Base-by-base conservation (phyloP, 352 stramenopile species). In the Pythium rishiriense region DNA sequence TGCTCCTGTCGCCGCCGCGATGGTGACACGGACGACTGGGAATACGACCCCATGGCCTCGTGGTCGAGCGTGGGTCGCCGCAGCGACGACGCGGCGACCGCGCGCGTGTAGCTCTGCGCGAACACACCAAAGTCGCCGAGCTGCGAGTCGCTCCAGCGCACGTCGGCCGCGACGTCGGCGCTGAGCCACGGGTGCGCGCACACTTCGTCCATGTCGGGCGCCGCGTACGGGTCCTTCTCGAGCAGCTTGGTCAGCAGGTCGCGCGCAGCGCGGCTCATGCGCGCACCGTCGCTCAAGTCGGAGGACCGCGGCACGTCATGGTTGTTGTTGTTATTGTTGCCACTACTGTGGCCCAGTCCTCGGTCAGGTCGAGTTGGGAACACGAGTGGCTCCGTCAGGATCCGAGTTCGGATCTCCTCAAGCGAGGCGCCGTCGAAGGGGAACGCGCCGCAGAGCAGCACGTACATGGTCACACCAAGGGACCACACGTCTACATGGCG, bases 401-500 rank as follows among this genome's bases (percentile, higher is more conserved):
- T 69, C 11, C 52, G 60, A n/a, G 49, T 22, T 24, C 62, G 58
- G 11, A 66, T 64, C 43, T 75, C 64, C n/a, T 80, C 75, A 10
- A 52, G 46, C 17, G 53, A 56, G 0, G 54, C 42, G 28, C 22
- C 61, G 37, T 69, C 59, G 42, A 91, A 93, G 1, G 84, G 84
- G 51, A 86, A 90, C 15, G 66, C 66, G 1, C 73, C 79, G 33
- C 76, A 91, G 2, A 93, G 64, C 61, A 93, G 70, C 48, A 87
- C 68, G 52, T 84, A 91, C 58, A 91, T 79, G 7, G 80, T 90
- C 25, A 94, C 76, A 3, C 86, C 86, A 8, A 94, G 70, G 2
- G 83, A 81, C 79, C 79, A 94, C 10, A 85, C 54, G 61, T 94
- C 86, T 9, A 93, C 41, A 46, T 93, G 86, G 37, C 79, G 74